Conservation (phyloP, 768 basidiomycete species). For the Leccinum olivaceopallidum region DNA sequence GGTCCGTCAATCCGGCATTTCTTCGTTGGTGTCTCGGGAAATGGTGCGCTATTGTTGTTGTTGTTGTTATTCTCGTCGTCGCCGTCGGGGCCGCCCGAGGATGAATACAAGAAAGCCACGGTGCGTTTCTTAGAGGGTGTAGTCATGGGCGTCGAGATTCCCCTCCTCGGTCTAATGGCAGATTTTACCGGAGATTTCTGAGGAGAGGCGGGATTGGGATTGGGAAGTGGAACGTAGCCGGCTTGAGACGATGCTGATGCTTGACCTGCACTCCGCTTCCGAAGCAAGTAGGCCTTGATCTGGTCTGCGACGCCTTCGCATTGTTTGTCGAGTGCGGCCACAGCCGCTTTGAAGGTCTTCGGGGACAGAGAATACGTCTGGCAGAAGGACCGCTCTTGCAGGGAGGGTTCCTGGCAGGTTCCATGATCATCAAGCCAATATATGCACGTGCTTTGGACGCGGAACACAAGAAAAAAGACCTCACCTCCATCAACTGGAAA, state of each 20-base stretch:
- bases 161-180: conserved; percentile 13
- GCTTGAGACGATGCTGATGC: conserved; percentile 2
- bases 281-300: conserved; percentile 17
- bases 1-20: conserved; percentile 33
- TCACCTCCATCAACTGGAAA: conserved; percentile 40
- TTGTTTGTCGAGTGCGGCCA: conserved; percentile 22
- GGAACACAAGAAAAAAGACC: background rate
- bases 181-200: conserved; percentile 25
- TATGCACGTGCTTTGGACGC: background rate
- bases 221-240: background rate
- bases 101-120: conserved; percentile 16
- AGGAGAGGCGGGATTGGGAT: conserved; percentile 9
- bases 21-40: conserved; percentile 46
- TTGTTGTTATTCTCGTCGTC: background rate
- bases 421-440: background rate
- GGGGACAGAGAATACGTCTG: conserved; percentile 16
- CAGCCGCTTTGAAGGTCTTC: conserved; percentile 22
- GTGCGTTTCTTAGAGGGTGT: conserved; percentile 36
- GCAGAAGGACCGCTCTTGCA: conserved; percentile 24
- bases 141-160: background rate
- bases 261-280: conserved; percentile 1
- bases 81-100: conserved; percentile 19
- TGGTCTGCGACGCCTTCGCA: conserved; percentile 28
- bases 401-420: conserved; percentile 1
- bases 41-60: conserved; percentile 8